Percentiles rank a stretch among this genome's conserved stretches.
Evolutionary conservation across 257 asterid genomes (phyloP).

Genomic region (Cynanchum wilfordii): DNA sequence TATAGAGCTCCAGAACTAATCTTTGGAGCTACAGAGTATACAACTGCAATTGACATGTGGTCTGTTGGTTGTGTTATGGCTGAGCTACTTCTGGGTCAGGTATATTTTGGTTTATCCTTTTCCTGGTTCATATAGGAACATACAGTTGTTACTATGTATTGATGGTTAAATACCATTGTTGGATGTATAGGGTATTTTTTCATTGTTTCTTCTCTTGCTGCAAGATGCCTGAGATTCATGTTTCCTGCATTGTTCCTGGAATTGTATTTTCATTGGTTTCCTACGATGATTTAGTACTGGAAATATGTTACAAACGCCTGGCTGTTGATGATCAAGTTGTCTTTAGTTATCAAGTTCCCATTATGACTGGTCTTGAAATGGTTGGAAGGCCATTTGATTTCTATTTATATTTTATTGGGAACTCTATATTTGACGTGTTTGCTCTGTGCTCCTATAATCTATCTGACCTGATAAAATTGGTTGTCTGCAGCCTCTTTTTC

Average conservation of each 20-base stretch:
- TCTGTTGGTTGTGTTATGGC: slow-evolving; percentile 96
- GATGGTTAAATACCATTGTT: neutral
- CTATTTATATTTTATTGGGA: neutral
- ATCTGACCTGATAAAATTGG: neutral
- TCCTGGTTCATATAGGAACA: neutral
- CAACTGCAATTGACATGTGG: slow-evolving; percentile 94
- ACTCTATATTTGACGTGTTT: neutral
- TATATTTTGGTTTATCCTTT: slow-evolving; percentile 8
- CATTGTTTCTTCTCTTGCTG: neutral
- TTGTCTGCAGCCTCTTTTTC: slow-evolving; percentile 74
- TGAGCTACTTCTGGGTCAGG: slow-evolving; percentile 88
- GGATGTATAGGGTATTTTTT: neutral
- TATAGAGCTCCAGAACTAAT: slow-evolving; percentile 93
- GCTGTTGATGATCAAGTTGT: neutral
- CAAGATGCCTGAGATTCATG: neutral
- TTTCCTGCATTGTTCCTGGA: neutral
- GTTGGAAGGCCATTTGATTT: neutral
- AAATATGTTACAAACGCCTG: neutral
- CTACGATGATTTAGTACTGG: neutral
- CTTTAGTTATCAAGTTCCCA: neutral
- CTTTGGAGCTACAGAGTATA: slow-evolving; percentile 90
- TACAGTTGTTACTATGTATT: neutral
- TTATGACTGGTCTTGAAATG: neutral
- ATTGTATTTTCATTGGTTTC: too few relatives aligned
- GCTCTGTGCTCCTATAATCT: neutral